These are phyloP conservation scores for Neocucurbitaria cava DNA, from an alignment of 2,329 filamentous ascomycete genomes.

Conservation along the genomic window DNA sequence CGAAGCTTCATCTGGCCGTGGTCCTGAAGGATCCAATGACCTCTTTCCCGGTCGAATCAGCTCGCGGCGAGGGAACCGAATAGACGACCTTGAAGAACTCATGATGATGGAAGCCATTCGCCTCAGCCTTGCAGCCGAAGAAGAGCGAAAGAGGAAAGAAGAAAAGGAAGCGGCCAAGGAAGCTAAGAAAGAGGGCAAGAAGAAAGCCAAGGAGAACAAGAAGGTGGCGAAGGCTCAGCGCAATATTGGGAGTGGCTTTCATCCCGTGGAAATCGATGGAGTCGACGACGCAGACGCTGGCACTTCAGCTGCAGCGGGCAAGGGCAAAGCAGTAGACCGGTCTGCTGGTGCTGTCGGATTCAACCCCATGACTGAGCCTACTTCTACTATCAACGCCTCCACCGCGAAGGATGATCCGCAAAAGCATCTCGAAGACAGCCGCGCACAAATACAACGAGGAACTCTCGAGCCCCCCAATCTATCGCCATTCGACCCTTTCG, in stretches of 20 bases:
- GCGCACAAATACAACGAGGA: conserved; percentile 51
- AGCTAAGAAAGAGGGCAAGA: conserved; percentile 84
- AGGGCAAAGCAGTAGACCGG: conserved; percentile 57
- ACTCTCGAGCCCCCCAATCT: conserved; percentile 48
- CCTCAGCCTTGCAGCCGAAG: conserved; percentile 87
- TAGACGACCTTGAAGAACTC: conserved; percentile 93
- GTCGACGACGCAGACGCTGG: conserved; percentile 33
- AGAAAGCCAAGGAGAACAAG: conserved; percentile 68
- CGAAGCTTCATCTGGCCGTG: conserved; percentile 39
- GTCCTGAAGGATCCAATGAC: conserved; percentile 44
- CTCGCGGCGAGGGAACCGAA: conserved; percentile 64
- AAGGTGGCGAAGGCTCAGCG: conserved; percentile 74
- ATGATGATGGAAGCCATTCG: conserved; percentile 99
- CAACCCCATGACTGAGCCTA: conserved; percentile 53
- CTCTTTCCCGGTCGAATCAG: conserved; percentile 54
- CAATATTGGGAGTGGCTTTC: conserved; percentile 60
- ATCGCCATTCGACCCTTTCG: conserved; percentile 50
- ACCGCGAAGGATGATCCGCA: conserved; percentile 50
- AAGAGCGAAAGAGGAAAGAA: conserved; percentile 85
- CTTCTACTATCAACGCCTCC: conserved; percentile 49
- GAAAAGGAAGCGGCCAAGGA: conserved; percentile 84
- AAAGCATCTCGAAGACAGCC: conserved; percentile 55
- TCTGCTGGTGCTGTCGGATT: conserved; percentile 48
- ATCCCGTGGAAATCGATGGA: conserved; percentile 61
- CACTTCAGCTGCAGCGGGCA: conserved; percentile 47